Evolutionary conservation across 2,329 filamentous ascomycete species (phyloP).

Genomic region (Nigrograna mackinnonii): DNA sequence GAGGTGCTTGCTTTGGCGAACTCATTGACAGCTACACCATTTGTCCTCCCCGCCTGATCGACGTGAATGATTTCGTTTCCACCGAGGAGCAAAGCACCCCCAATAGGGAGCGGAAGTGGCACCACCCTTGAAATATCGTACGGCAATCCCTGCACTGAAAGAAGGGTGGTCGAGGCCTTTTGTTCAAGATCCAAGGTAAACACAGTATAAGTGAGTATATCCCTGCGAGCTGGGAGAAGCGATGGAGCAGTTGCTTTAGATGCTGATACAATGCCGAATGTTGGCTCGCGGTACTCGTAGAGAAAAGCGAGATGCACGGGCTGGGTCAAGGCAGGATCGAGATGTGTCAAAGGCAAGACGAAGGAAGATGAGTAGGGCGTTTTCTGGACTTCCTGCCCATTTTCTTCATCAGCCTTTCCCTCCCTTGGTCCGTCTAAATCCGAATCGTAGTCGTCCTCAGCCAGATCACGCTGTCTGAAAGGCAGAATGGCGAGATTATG

Average conservation of each 20-base stretch:
- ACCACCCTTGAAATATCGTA: conserved; percentile 85
- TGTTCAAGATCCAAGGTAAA: conserved; percentile 95
- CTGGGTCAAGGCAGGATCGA: conserved; percentile 86
- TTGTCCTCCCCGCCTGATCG: conserved; percentile 92
- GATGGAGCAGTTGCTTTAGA: conserved; percentile 73
- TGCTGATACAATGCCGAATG: conserved; percentile 90
- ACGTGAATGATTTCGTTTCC: conserved; percentile 92
- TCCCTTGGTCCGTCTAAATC: conserved; percentile 66
- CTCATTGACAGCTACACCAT: conserved; percentile 88
- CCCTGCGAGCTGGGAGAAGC: conserved; percentile 74
- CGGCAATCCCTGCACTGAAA: conserved; percentile 83
- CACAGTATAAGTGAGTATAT: conserved; percentile 87
- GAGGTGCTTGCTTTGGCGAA: conserved; percentile 82
- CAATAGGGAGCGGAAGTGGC: conserved; percentile 81
- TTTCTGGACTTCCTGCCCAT: conserved; percentile 39
- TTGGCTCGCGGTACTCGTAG: conserved; percentile 96
- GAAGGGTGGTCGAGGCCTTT: conserved; percentile 86
- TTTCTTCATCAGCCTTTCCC: conserved; percentile 39
- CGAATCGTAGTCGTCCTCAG: conserved; percentile 89
- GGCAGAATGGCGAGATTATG: conserved; percentile 91
- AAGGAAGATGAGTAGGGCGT: conserved; percentile 90
- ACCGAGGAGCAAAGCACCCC: conserved; percentile 84
- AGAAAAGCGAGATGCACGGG: conserved; percentile 91
- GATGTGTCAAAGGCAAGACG: conserved; percentile 83
- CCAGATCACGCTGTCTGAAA: conserved; percentile 83